A percentile compares a stretch with the other conserved stretches of the same genome.
phyloP scores from a whole-genome alignment of 78 protist genomes.

The Creolimax fragrantissima region DNA sequence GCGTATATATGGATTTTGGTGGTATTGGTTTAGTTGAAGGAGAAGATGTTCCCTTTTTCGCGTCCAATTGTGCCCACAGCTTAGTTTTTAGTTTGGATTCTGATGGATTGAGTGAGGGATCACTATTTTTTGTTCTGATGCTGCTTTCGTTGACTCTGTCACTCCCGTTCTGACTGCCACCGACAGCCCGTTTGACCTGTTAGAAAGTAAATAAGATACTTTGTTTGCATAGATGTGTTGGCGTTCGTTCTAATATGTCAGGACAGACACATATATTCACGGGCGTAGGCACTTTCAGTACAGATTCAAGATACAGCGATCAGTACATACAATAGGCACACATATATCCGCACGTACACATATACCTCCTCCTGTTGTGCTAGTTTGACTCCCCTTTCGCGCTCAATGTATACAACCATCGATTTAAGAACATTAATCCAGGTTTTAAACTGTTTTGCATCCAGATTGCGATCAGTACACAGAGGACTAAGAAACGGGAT shows the following conservation, averaged over 20 bases:
- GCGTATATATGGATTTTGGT: too few species aligned
- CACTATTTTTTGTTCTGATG: not conserved
- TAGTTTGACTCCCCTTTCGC: too few species aligned
- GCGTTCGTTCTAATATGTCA: too few species aligned
- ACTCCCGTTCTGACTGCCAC: too few species aligned
- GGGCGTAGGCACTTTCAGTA: not conserved
- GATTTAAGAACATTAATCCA: not conserved
- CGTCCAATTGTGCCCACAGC: not conserved
- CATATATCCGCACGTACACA: not conserved
- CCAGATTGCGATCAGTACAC: not conserved
- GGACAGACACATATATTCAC: not conserved
- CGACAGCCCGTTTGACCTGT: too few species aligned
- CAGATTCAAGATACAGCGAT: not conserved
- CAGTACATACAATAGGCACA: not conserved
- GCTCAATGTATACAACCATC: not conserved
- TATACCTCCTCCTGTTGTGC: too few species aligned
- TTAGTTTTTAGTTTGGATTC: not conserved
- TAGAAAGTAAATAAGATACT: too few species aligned
- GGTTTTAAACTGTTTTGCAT: slow-evolving; percentile 7
- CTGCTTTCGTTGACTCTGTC: too few species aligned
- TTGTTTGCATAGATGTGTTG: not conserved
- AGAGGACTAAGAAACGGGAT: not conserved
- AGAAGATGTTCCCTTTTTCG: too few species aligned
- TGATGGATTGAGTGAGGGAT: not conserved
- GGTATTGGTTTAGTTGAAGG: too few species aligned